Evolutionary conservation across 257 asterid species (phyloP).

Genomic region (Scutellaria barbata): DNA sequence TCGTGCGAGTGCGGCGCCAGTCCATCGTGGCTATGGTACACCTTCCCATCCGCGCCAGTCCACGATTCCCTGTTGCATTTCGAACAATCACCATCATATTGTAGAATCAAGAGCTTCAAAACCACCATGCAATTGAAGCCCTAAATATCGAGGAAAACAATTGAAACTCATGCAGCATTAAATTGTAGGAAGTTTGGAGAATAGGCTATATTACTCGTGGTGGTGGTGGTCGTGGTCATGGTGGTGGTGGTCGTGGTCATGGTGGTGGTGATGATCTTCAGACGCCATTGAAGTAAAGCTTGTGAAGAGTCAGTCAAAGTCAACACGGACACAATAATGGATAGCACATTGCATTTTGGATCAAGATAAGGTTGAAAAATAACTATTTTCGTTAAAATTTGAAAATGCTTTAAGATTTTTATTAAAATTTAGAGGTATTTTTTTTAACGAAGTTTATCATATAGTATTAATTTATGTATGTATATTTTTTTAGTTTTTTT

Average conservation of each 20-base stretch:
- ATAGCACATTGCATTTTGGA: too few species aligned
- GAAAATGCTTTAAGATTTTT: too few species aligned
- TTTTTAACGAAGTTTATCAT: too few species aligned
- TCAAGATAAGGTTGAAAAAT: too few species aligned
- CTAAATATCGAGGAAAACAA: not conserved
- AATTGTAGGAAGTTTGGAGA: not conserved
- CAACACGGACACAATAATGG: not conserved
- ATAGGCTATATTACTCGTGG: constrained; percentile 44
- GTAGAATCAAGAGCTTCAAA: not conserved
- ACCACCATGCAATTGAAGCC: not conserved
- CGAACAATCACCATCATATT: not conserved
- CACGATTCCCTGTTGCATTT: constrained; percentile 64
- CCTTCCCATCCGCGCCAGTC: constrained; percentile 83
- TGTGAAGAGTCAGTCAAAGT: not conserved
- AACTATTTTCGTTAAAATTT: too few species aligned
- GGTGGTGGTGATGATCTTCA: constrained; percentile 38
- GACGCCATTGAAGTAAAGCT: constrained; percentile 54
- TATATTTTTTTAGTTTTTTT: too few species aligned
- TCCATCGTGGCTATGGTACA: constrained; percentile 97
- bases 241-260: constrained; percentile 35
- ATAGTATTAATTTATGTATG: too few species aligned
- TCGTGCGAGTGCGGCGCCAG: constrained; percentile 95
- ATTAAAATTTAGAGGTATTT: too few species aligned
- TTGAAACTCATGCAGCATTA: not conserved
- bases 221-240: constrained; percentile 37